Conservation (phyloP, 805 yeast genomes). For the Debaryomyces castellii region DNA sequence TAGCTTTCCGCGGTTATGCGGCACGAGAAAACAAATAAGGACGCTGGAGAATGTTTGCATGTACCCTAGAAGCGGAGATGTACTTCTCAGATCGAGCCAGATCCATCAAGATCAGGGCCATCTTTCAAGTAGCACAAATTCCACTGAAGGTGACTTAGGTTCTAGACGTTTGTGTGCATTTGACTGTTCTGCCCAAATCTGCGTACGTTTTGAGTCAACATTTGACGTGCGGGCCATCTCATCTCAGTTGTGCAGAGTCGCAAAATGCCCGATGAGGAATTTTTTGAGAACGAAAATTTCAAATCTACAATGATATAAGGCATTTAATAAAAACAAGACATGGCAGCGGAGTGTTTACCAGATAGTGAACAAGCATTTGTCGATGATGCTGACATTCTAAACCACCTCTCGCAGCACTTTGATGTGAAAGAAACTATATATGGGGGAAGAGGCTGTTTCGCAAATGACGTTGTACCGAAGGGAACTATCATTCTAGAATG, state of each 20-base stretch:
- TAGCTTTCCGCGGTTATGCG: background rate
- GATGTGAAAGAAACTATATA: background rate
- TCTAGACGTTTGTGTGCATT: too few species aligned
- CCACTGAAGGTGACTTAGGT: too few species aligned
- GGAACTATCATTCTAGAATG: conserved; percentile 43
- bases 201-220: background rate
- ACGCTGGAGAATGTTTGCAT: background rate
- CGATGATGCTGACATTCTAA: background rate
- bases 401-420: background rate
- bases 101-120: too few species aligned
- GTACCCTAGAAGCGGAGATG: background rate
- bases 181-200: background rate
- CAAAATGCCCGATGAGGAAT: background rate
- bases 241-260: background rate
- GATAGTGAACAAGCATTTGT: background rate
- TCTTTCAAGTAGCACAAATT: too few species aligned
- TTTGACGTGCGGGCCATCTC: background rate
- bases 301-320: background rate
- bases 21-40: background rate
- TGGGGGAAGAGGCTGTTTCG: conserved; percentile 61
- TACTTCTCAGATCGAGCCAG: too few species aligned
- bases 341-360: background rate
- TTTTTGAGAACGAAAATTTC: background rate
- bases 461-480: conserved; percentile 36
- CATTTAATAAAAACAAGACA: background rate